A percentile compares a stretch with the other conserved stretches of the same genome.
Conservation (phyloP, 2,329 filamentous ascomycete species). For the Fusarium robinianum region DNA sequence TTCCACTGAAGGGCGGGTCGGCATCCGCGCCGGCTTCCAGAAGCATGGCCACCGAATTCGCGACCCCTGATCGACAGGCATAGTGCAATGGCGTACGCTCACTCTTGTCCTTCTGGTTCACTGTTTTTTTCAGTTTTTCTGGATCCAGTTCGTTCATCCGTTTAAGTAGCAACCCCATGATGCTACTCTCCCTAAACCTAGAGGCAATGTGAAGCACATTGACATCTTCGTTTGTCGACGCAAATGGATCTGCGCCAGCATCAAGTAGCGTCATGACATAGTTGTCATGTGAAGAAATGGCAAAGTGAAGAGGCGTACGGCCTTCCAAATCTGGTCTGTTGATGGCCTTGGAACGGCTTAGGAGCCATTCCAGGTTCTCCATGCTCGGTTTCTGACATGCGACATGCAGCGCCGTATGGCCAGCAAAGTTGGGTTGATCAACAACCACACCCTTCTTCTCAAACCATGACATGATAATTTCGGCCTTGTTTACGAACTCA, state of each 20-base stretch:
- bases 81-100: constrained; percentile 28
- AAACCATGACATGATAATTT: constrained; percentile 2
- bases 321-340: constrained; percentile 13
- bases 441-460: constrained; percentile 8
- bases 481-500: neutral
- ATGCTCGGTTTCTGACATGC: constrained; percentile 6
- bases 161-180: constrained; percentile 16
- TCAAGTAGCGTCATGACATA: constrained; percentile 11
- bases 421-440: constrained; percentile 14
- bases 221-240: constrained; percentile 12
- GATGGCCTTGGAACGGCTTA: neutral
- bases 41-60: constrained; percentile 20
- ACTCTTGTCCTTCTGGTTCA: constrained; percentile 16
- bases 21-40: constrained; percentile 22
- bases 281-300: constrained; percentile 16
- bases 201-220: constrained; percentile 28
- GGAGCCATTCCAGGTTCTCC: constrained; percentile 11
- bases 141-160: constrained; percentile 12
- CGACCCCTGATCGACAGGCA: constrained; percentile 16
- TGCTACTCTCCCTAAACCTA: constrained; percentile 20
- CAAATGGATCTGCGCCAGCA: constrained; percentile 23
- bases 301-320: constrained; percentile 24
- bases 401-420: constrained; percentile 23
- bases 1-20: constrained; percentile 1
- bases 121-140: neutral